These are phyloP conservation scores for Lyophyllum atratum DNA, from an alignment of 768 basidiomycete genomes.

Conservation along the genomic window DNA sequence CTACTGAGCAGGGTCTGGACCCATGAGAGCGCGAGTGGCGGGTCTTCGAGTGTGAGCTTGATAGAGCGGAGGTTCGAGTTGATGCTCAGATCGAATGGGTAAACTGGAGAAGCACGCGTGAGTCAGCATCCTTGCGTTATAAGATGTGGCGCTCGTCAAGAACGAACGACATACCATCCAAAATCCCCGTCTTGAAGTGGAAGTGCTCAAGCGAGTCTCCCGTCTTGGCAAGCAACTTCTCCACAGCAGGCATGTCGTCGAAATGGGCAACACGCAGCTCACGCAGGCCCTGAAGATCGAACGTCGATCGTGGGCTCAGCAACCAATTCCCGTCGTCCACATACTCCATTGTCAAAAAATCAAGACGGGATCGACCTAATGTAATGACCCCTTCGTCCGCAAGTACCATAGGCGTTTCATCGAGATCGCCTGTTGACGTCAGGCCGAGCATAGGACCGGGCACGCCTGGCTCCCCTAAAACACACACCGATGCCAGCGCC, in stretches of 20 bases:
- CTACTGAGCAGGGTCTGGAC: constrained; percentile 33
- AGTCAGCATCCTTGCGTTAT: no score
- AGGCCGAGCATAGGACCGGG: constrained; percentile 1
- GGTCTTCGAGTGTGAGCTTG: constrained; percentile 42
- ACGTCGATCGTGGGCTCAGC: constrained; percentile 29
- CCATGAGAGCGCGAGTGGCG: constrained; percentile 39
- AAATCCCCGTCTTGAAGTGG: constrained; percentile 44
- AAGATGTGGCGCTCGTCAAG: no score
- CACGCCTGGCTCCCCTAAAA: constrained; percentile 24
- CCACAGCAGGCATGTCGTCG: constrained; percentile 34
- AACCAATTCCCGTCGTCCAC: constrained; percentile 40
- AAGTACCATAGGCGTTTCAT: background rate
- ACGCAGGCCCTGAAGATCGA: constrained; percentile 38
- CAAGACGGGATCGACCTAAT: constrained; percentile 20
- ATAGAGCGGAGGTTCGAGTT: constrained; percentile 39
- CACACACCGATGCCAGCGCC: constrained; percentile 35
- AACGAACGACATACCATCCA: constrained; percentile 33
- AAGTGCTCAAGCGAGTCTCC: constrained; percentile 41
- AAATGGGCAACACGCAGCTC: constrained; percentile 46
- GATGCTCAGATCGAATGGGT: constrained; percentile 34
- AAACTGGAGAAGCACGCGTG: constrained; percentile 26
- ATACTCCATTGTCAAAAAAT: constrained; percentile 44
- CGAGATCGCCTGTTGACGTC: background rate
- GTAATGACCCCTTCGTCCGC: background rate
- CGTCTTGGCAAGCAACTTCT: constrained; percentile 34